Evolutionary conservation across 2,329 filamentous ascomycete species (phyloP).

Genomic region (Phialophora tarda): DNA sequence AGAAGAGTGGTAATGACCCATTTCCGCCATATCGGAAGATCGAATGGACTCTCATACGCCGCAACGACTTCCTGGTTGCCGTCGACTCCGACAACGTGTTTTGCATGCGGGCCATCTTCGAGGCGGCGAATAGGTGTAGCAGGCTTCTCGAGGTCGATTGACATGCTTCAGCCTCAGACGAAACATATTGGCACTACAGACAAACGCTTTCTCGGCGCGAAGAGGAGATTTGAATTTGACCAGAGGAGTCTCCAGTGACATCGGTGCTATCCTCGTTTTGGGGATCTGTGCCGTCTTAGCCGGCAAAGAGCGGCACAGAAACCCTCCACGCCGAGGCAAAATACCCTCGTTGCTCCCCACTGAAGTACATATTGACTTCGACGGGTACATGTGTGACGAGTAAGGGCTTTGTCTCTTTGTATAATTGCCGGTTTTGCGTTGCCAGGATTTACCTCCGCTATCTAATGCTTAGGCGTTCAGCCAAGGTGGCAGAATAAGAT

Average conservation of each 20-base stretch:
- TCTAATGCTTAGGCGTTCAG: neutral
- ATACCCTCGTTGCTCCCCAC: neutral
- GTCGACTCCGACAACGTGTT: slow-evolving; percentile 8
- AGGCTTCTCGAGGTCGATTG: slow-evolving; percentile 10
- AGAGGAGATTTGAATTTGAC: slow-evolving; percentile 13
- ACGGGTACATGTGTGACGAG: neutral
- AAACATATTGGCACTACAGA: slow-evolving; percentile 12
- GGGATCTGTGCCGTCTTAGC: slow-evolving; percentile 15
- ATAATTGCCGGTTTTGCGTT: neutral
- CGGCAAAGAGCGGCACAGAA: neutral
- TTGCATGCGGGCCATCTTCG: slow-evolving; percentile 15
- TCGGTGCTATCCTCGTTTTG: slow-evolving; percentile 17
- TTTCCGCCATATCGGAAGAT: slow-evolving; percentile 42
- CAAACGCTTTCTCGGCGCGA: neutral
- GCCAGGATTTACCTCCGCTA: neutral
- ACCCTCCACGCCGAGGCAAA: slow-evolving; percentile 15
- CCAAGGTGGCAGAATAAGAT: neutral
- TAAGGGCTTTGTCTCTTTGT: neutral
- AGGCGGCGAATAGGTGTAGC: slow-evolving; percentile 3
- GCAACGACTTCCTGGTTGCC: slow-evolving; percentile 7
- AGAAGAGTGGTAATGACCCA: slow-evolving; percentile 50
- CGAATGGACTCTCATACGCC: slow-evolving; percentile 22
- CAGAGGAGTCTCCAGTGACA: neutral
- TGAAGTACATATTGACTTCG: slow-evolving; percentile 4
- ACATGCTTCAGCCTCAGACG: slow-evolving; percentile 16